Conservation (phyloP, 2,329 filamentous ascomycete species). For the Clonostachys sp. region DNA sequence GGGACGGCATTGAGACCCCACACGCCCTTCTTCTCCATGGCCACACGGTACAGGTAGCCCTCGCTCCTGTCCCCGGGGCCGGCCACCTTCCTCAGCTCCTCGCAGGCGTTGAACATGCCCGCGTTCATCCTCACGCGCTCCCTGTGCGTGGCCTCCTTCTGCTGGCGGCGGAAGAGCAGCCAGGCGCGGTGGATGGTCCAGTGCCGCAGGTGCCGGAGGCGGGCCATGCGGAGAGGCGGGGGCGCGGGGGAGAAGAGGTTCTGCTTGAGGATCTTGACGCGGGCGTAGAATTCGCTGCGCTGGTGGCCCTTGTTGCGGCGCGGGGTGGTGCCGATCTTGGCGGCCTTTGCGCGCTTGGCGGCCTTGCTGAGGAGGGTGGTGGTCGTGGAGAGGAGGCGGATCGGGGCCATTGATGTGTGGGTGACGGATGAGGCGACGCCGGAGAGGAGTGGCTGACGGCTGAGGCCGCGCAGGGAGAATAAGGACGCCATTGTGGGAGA, state of each 20-base stretch:
- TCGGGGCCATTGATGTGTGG: neutral
- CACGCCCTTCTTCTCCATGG: slow-evolving; percentile 86
- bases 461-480: neutral
- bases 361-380: neutral
- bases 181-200: slow-evolving; percentile 99
- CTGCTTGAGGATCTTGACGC: slow-evolving; percentile 37
- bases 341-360: slow-evolving; percentile 12
- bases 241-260: slow-evolving; percentile 48
- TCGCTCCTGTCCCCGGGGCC: slow-evolving; percentile 53
- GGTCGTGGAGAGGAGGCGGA: neutral
- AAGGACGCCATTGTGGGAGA: neutral
- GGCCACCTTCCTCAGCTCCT: slow-evolving; percentile 65
- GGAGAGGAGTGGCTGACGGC: neutral
- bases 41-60: slow-evolving; percentile 77
- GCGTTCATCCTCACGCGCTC: slow-evolving; percentile 78
- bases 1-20: slow-evolving; percentile 71
- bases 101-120: slow-evolving; percentile 79
- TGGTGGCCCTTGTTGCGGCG: neutral
- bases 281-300: slow-evolving; percentile 29
- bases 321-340: slow-evolving; percentile 16
- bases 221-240: slow-evolving; percentile 79
- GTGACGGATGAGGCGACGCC: neutral
- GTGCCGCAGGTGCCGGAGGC: slow-evolving; percentile 83
- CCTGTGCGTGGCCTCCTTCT: slow-evolving; percentile 56
- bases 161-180: slow-evolving; percentile 72